Base-by-base conservation (phyloP, 257 asterid genomes). In the Primulina tabacum region DNA sequence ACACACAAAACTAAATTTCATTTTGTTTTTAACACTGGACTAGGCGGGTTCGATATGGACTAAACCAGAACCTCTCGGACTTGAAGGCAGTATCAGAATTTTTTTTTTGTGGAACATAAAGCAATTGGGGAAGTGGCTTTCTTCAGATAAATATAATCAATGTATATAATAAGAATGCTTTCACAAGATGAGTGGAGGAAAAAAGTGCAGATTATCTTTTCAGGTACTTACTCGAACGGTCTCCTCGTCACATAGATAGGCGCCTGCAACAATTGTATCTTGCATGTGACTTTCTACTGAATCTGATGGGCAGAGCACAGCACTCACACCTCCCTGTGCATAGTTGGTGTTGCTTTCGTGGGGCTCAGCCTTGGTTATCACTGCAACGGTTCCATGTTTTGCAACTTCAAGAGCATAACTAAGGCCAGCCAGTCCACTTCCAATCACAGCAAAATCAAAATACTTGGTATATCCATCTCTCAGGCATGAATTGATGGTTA, bases 261-360 rank as follows among this genome's bases (percentile, higher is more conserved):
- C 99, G 55, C 99, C 99, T 34, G 99, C 99, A 28, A 94, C 88
- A 60, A 94, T 94, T 64, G 99, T 94, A 75, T 94, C 99, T 28
- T 71, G 90, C 87, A 94, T 65, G 67, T 94, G 99, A 83, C 92
- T 91, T 83, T 94, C 99, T 62, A 94, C 99, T 12, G 99, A 94
- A 79, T 94, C 99, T 7, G 81, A 81, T 71, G 97, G 97, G 76
- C 97, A 86, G 73, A 94, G 65, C 37, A 94, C 99, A n/a, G 97
- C 99, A 84, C 99, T 94, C 32, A 94, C 96, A 18, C 99, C 97
- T 37, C 99, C 99, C 77, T 94, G 99, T 50, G 99, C 99, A 80
- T 94, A 94, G 73, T 94, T 89, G 67, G 99, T 94, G 84, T 94
- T 94, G 84, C 99, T 86, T 80, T 91, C 97, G 38, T 94, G 99